These are phyloP conservation scores for Sarocladium kiliense DNA, from an alignment of 2,329 filamentous ascomycete species.

Conservation along the genomic window DNA sequence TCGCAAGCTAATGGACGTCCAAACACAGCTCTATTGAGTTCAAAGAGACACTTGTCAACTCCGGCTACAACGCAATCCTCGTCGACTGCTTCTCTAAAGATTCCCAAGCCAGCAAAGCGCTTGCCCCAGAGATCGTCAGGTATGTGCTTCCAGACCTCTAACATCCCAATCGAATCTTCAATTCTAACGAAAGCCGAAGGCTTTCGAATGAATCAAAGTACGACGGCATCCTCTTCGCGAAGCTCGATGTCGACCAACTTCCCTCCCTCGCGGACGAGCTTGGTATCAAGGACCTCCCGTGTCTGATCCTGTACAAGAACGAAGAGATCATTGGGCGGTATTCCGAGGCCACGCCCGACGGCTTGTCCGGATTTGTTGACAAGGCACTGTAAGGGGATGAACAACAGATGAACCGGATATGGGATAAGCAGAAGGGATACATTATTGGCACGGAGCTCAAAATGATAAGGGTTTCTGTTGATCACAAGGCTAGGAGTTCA, in stretches of 20 bases:
- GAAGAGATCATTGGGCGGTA: neutral
- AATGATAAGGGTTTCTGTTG: too few relatives aligned
- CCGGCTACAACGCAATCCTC: constrained; percentile 1
- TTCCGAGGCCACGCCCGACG: neutral
- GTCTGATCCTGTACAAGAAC: constrained; percentile 8
- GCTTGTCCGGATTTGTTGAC: neutral
- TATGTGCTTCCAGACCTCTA: neutral
- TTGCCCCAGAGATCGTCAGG: constrained; percentile 1
- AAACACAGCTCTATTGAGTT: neutral
- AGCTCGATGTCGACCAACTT: constrained; percentile 9
- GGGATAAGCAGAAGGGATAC: too few relatives aligned
- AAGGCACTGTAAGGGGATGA: constrained; percentile 3
- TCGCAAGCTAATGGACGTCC: neutral
- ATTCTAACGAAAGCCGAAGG: too few relatives aligned
- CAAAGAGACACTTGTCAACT: constrained; percentile 8
- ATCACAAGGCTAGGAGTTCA: too few relatives aligned
- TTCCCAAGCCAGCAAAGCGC: neutral
- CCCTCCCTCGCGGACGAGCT: constrained; percentile 7
- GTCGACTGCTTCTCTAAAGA: constrained; percentile 5
- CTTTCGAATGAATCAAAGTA: constrained; percentile 2
- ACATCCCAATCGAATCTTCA: neutral
- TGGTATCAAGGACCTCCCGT: constrained; percentile 6
- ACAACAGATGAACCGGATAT: too few relatives aligned
- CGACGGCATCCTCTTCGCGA: constrained; percentile 2
- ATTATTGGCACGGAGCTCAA: too few relatives aligned